These are phyloP conservation scores for Fusarium musae DNA, from an alignment of 2,329 filamentous ascomycete genomes.

Conservation along the genomic window DNA sequence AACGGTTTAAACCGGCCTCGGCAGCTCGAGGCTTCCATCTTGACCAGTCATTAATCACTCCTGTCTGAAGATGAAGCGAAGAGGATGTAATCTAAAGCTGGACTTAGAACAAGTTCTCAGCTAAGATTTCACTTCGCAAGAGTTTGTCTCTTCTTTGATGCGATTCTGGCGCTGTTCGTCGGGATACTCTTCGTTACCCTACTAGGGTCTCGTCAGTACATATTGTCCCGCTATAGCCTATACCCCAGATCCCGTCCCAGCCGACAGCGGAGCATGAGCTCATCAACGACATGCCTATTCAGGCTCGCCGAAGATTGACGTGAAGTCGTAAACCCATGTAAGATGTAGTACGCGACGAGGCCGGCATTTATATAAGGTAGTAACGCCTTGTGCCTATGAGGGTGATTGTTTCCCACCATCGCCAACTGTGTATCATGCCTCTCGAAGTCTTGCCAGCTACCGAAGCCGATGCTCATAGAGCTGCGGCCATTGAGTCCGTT, in stretches of 20 bases:
- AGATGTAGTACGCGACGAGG: background rate
- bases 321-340: background rate
- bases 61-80: background rate
- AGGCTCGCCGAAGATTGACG: constrained; percentile 37
- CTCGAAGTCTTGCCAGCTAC: constrained; percentile 51
- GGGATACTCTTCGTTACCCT: background rate
- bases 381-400: background rate
- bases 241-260: constrained; percentile 18
- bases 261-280: constrained; percentile 18
- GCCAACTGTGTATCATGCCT: constrained; percentile 47
- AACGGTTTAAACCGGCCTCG: constrained; percentile 16
- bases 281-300: constrained; percentile 31
- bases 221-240: constrained; percentile 15
- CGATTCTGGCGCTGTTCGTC: background rate
- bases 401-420: background rate
- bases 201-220: background rate
- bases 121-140: background rate
- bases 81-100: background rate
- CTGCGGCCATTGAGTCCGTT: constrained; percentile 50
- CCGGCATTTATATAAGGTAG: background rate
- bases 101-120: background rate
- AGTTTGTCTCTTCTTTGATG: no score
- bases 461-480: constrained; percentile 50
- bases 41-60: background rate
- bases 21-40: constrained; percentile 26